These are phyloP conservation scores for Spergularia azorica DNA, from an alignment of 179 eudicot genomes.

Conservation along the genomic window DNA sequence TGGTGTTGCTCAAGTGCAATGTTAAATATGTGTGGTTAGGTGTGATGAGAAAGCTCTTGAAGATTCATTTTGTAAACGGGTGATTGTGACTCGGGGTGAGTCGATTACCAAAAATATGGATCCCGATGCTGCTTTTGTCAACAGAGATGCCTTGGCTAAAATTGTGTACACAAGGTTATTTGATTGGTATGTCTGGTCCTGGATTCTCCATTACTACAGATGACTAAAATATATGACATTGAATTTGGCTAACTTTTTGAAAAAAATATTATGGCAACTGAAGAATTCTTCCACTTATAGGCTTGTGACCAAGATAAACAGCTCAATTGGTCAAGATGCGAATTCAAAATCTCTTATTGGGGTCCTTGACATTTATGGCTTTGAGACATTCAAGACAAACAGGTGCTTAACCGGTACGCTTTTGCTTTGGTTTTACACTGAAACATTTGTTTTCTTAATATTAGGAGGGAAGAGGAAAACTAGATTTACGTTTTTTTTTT, in stretches of 20 bases:
- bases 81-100: constrained; percentile 89
- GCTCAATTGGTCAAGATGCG: constrained; percentile 95
- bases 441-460: constrained; percentile 16
- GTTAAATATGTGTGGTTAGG: constrained; percentile 41
- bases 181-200: constrained; percentile 59
- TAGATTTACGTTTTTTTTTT: constrained; percentile 7
- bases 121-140: constrained; percentile 69
- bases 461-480: constrained; percentile 23
- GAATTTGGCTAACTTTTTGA: neutral
- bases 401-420: constrained; percentile 99
- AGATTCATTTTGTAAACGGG: constrained; percentile 90
- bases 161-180: constrained; percentile 82
- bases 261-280: neutral
- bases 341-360: constrained; percentile 76
- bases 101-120: constrained; percentile 76
- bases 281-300: constrained; percentile 39
- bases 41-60: constrained; percentile 85
- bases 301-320: constrained; percentile 90
- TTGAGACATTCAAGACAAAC: constrained; percentile 99
- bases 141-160: constrained; percentile 92
- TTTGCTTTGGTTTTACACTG: constrained; percentile 54
- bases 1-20: constrained; percentile 4
- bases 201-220: neutral
- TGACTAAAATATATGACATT: neutral
- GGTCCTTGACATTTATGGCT: constrained; percentile 93